These are phyloP conservation scores for Lodderomyces jiufengensis DNA, from an alignment of 1,139 yeast species.

Conservation along the genomic window DNA sequence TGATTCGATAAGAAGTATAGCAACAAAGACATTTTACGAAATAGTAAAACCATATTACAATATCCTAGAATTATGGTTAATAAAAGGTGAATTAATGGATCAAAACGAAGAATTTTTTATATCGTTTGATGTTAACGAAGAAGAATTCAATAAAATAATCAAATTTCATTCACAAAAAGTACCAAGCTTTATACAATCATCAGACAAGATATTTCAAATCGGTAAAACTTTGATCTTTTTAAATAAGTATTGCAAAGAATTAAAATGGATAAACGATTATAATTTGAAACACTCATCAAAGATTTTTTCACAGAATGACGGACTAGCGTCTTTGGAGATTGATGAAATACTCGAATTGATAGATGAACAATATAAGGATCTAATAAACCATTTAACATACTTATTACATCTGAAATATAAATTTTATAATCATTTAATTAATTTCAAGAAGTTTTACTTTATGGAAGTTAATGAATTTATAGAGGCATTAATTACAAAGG, in stretches of 20 bases:
- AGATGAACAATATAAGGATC: conserved; percentile 52
- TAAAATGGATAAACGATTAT: conserved; percentile 39
- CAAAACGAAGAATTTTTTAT: conserved; percentile 73
- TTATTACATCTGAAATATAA: conserved; percentile 46
- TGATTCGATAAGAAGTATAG: conserved; percentile 37
- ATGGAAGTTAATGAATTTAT: conserved; percentile 79
- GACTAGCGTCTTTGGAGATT: conserved; percentile 30
- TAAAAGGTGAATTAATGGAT: conserved; percentile 58
- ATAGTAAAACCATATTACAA: conserved; percentile 62
- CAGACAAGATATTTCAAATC: conserved; percentile 61
- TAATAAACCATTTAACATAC: conserved; percentile 50
- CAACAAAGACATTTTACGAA: conserved; percentile 43
- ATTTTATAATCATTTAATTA: conserved; percentile 53
- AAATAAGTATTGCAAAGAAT: conserved; percentile 53
- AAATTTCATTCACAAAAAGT: conserved; percentile 36
- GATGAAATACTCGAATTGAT: conserved; percentile 33
- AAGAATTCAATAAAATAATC: conserved; percentile 36
- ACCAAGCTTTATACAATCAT: conserved; percentile 53
- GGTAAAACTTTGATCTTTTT: conserved; percentile 78
- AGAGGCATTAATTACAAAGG: conserved; percentile 57
- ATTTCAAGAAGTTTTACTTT: conserved; percentile 64
- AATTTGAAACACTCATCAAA: conserved; percentile 34
- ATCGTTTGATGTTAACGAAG: conserved; percentile 26
- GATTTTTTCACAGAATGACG: conserved; percentile 25
- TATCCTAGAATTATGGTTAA: conserved; percentile 63